Conservation (phyloP, 768 basidiomycete genomes). For the Lentinula guzmanii region DNA sequence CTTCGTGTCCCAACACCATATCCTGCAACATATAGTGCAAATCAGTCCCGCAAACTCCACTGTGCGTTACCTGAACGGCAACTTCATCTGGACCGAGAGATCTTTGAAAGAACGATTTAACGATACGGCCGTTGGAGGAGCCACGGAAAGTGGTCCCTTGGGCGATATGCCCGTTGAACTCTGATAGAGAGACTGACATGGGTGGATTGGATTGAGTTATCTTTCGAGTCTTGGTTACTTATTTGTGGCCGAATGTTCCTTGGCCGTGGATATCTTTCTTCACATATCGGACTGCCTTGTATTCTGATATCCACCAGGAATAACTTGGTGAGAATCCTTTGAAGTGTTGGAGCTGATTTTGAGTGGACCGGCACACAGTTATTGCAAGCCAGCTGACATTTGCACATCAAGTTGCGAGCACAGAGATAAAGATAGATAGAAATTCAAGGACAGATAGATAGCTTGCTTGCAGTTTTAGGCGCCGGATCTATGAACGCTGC, state of each 20-base stretch:
- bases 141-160: slow-evolving; percentile 2
- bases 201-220: neutral
- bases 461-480: neutral
- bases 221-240: no score
- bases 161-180: neutral
- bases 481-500: neutral
- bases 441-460: no score
- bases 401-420: neutral
- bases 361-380: neutral
- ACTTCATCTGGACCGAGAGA: slow-evolving; percentile 4
- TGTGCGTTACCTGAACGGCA: slow-evolving; percentile 7
- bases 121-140: neutral
- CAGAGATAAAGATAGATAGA: neutral
- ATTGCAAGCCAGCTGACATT: neutral
- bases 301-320: neutral
- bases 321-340: neutral
- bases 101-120: neutral
- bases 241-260: no score
- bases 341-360: neutral
- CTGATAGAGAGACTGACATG: neutral
- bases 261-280: no score
- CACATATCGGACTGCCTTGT: neutral
- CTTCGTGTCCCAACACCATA: slow-evolving; percentile 32
- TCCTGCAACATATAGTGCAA: slow-evolving; percentile 21
- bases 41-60: slow-evolving; percentile 30